Conservation (phyloP, 179 eudicot species). For the Beta corolliflora region DNA sequence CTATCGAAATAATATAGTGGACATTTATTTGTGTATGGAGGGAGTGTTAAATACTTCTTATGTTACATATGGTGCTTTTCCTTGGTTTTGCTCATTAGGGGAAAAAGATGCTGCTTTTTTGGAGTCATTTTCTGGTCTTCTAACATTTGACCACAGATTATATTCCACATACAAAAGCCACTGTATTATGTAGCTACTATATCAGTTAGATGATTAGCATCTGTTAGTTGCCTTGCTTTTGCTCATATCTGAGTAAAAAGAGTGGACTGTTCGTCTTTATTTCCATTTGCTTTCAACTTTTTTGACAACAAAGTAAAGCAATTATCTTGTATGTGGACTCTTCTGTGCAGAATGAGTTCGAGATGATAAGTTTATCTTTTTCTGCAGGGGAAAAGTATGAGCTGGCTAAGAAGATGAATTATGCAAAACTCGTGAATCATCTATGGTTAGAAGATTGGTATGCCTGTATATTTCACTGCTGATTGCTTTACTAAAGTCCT, state of each 20-base stretch:
- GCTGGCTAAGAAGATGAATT: slow-evolving; percentile 60
- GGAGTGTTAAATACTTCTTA: too few species aligned
- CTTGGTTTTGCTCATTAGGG: background rate
- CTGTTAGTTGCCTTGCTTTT: background rate
- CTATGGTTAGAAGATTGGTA: slow-evolving; percentile 92
- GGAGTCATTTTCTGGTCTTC: background rate
- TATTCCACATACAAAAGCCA: background rate
- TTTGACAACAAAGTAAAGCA: background rate
- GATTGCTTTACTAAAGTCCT: background rate
- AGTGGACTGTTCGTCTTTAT: background rate
- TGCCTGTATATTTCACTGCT: slow-evolving; percentile 6
- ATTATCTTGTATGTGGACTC: background rate
- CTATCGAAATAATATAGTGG: background rate
- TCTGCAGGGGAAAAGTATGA: slow-evolving; percentile 85
- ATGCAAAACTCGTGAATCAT: slow-evolving; percentile 75
- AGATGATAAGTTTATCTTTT: slow-evolving; percentile 5
- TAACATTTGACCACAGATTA: background rate
- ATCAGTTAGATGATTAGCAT: background rate
- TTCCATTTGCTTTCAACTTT: background rate
- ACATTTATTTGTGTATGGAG: too few species aligned
- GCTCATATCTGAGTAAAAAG: background rate
- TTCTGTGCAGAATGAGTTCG: background rate
- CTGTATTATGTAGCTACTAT: background rate
- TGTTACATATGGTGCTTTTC: background rate
- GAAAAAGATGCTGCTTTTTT: background rate